These are phyloP conservation scores for Russula brevipes DNA, from an alignment of 768 basidiomycete species.

Conservation along the genomic window DNA sequence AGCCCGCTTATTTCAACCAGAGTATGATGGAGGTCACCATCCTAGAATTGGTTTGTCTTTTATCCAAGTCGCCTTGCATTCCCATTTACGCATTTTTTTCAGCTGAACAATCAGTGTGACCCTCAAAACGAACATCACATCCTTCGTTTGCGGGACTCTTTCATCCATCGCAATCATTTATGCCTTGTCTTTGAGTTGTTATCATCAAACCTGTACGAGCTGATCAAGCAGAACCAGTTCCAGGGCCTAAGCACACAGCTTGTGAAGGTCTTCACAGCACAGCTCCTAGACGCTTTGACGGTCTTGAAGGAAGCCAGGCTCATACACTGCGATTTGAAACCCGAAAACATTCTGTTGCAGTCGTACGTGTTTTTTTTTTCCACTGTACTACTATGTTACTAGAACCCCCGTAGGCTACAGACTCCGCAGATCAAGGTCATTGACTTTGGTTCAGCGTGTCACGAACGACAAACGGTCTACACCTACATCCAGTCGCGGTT, in stretches of 20 bases:
- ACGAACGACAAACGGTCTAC: slow-evolving; percentile 99
- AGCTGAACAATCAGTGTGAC: slow-evolving; percentile 94
- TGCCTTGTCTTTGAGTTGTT: slow-evolving; percentile 98
- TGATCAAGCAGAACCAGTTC: slow-evolving; percentile 99
- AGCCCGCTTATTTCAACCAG: slow-evolving; percentile 99
- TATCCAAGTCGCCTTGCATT: slow-evolving; percentile 5
- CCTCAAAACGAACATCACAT: slow-evolving; percentile 96
- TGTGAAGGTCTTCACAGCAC: slow-evolving; percentile 97
- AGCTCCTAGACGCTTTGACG: slow-evolving; percentile 86
- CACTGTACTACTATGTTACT: slow-evolving; percentile 6
- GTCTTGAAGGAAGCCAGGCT: slow-evolving; percentile 92
- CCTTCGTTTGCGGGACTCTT: slow-evolving; percentile 88
- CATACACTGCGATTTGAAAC: slow-evolving; percentile 98
- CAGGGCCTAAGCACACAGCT: slow-evolving; percentile 94
- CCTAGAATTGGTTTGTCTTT: slow-evolving; percentile 76
- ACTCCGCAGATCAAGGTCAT: slow-evolving; percentile 99
- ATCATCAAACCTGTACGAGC: slow-evolving; percentile 95
- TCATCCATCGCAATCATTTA: slow-evolving; percentile 93
- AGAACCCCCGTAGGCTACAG: slow-evolving; percentile 58
- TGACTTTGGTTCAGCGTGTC: slow-evolving; percentile 98
- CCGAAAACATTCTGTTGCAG: slow-evolving; percentile 96
- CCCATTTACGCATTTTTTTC: slow-evolving; percentile 9
- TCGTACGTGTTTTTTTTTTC: slow-evolving; percentile 52
- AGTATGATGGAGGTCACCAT: slow-evolving; percentile 99
- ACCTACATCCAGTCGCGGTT: slow-evolving; percentile 99